Evolutionary conservation across 805 yeast genomes (phyloP).

Genomic region (Huiozyma sinensis): DNA sequence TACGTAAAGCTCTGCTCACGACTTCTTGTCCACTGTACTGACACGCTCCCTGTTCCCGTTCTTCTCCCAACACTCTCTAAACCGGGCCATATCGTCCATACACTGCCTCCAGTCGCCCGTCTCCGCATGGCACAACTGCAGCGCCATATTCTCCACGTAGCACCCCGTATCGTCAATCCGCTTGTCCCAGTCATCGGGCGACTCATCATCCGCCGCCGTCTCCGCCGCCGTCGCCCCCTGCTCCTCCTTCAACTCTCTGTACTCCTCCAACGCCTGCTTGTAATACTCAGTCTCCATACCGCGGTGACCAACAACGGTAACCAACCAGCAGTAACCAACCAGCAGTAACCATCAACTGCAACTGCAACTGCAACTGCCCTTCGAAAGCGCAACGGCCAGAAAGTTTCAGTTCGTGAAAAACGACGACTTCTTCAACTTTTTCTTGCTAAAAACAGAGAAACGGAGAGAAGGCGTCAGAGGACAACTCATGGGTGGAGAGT

Average conservation of each 20-base stretch:
- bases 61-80: constrained; percentile 52
- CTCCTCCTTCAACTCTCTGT: constrained; percentile 31
- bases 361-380: too few species aligned
- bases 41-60: constrained; percentile 44
- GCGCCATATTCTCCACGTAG: constrained; percentile 52
- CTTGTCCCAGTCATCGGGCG: constrained; percentile 50
- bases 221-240: constrained; percentile 36
- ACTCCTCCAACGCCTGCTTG: constrained; percentile 23
- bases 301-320: neutral
- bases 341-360: too few species aligned
- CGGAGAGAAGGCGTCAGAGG: too few species aligned
- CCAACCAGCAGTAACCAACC: neutral
- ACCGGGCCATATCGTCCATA: constrained; percentile 50
- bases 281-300: constrained; percentile 14
- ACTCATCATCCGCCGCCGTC: constrained; percentile 26
- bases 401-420: too few species aligned
- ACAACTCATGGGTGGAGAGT: too few species aligned
- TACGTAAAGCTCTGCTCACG: neutral
- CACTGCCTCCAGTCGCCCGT: constrained; percentile 76
- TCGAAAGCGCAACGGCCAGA: too few species aligned
- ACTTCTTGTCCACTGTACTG: constrained; percentile 18
- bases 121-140: constrained; percentile 73
- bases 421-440: too few species aligned
- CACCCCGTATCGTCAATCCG: constrained; percentile 72
- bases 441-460: too few species aligned